These are phyloP conservation scores for Haplosporangium sp. DNA, from an alignment of 371 early-diverging fungal species.

Conservation along the genomic window DNA sequence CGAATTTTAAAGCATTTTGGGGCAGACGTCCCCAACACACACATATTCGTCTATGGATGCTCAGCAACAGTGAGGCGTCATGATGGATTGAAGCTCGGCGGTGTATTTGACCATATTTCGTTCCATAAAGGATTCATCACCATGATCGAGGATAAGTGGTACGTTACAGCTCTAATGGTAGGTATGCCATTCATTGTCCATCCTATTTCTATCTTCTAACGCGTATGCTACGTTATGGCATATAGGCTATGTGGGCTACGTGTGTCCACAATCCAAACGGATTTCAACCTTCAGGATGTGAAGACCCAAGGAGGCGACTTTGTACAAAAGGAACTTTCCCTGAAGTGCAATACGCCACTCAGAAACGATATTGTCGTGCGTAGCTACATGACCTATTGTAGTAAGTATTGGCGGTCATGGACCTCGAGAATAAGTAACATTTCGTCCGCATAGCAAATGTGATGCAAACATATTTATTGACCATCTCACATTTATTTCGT, in stretches of 20 bases:
- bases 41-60: constrained; percentile 89
- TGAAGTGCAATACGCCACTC: constrained; percentile 68
- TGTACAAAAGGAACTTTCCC: constrained; percentile 62
- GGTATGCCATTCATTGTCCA: not conserved
- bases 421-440: not conserved
- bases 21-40: constrained; percentile 55
- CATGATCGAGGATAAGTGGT: constrained; percentile 88
- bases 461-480: not conserved
- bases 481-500: not conserved
- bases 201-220: not conserved
- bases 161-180: not conserved
- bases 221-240: not conserved
- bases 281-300: constrained; percentile 66
- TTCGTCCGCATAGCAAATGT: not conserved
- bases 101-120: constrained; percentile 81
- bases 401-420: constrained; percentile 20
- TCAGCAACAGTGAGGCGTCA: constrained; percentile 91
- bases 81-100: constrained; percentile 79
- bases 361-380: constrained; percentile 79
- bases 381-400: constrained; percentile 69
- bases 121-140: constrained; percentile 80
- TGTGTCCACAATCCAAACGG: constrained; percentile 75
- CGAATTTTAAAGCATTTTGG: constrained; percentile 81
- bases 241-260: constrained; percentile 74
- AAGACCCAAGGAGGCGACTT: constrained; percentile 72